Evolutionary conservation across 2,329 filamentous ascomycete species (phyloP), one percentile per base, ranked within the genome.

Genomic region (Xylaria sp.): DNA sequence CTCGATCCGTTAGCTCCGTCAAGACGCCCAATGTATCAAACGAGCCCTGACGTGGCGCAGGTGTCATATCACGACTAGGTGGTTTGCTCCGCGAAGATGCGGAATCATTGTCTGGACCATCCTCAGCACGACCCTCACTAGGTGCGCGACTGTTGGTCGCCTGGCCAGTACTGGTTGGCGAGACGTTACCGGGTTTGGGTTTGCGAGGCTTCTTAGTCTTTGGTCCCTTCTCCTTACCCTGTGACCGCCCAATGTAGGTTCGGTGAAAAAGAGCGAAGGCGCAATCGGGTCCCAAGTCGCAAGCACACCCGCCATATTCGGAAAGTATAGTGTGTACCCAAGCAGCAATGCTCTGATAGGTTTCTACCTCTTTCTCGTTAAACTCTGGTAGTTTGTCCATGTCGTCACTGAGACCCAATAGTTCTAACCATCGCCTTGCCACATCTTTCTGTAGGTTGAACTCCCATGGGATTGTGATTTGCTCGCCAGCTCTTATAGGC

Each of bases 221-320:
- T 3, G 75, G 64, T 2, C 65, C 69, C 51, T 77, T 77, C 4
- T 79, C 66, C 32, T 81, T 83, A 5, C 78, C 67, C 24, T 86
- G 84, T 12, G 79, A 76, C 64, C 83, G 85, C 48, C 79, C 78
- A 64, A 86, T 79, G 73, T 89, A 88, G 61, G 85, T 86, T 59
- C 86, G 83, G 75, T 89, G 86, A 71, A 91, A 91, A 21, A 87
- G 86, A 67, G 83, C 84, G 79, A 91, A 91, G 2, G 88, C 86
- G 74, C 89, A 91, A 65, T 90, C 86, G 48, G 82, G 81, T 7
- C 87, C 88, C 14, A 89, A 78, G 65, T 91, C 86, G 78, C 92
- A 95, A 4, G 92, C 92, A 79, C 92, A 95, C 19, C 92, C 92
- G 19, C 92, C 92, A 74, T 93, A 92, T 76, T 94, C 92, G 19